Base-by-base conservation (phyloP, 2,329 filamentous ascomycete genomes). In the Zymoseptoria tritici region DNA sequence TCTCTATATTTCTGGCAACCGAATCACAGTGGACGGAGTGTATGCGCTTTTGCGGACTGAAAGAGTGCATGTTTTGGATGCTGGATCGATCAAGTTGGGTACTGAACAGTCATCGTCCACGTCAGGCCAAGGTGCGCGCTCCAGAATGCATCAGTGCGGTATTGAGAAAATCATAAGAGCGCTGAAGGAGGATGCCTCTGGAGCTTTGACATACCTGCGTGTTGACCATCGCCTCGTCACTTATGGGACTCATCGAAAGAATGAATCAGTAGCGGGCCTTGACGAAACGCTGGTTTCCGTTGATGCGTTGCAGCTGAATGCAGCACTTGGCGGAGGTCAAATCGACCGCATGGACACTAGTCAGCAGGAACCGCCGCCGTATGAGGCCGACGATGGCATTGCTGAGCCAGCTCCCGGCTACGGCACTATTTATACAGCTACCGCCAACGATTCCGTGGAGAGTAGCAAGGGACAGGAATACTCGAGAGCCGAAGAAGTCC, bases 1-100 rank as follows among this genome's bases (percentile, higher is more conserved):
- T 71, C 72, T 86, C 2, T 84, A 83, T 65, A 77, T 86, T 13
- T 77, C 83, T 3, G 77, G 78, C 7, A 86, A 86, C 59, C 66
- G 73, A 2, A 68, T 86, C 4, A 83, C 81, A 1, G 77, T 82
- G 0, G 81, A 84, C 67, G 83, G 82, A 0, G 72, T 83, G 5
- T 80, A 79, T 3, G 79, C 78, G 16, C 72, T 86, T 4, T 66
- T 85, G 9, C 72, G 78, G 54, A 81, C 81, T 7, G 75, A 73
- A 56, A 74, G 78, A 31, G 71, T 86, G 8, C 77, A 83, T 64
- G 79, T 82, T 2, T 73, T 86, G 2, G 83, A 86, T 70, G 75
- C 77, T 31, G 83, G 83, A 0, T 79, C 76, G 2, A 73, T 83
- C 21, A 71, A 46, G 13, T n/a, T n/a, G 1, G 36, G 1, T 4